A percentile compares a stretch with the other conserved stretches of the same genome.
These are phyloP conservation scores for Liriodendron chinense DNA, from an alignment of 164 flowering plant species.

Conservation along the genomic window DNA sequence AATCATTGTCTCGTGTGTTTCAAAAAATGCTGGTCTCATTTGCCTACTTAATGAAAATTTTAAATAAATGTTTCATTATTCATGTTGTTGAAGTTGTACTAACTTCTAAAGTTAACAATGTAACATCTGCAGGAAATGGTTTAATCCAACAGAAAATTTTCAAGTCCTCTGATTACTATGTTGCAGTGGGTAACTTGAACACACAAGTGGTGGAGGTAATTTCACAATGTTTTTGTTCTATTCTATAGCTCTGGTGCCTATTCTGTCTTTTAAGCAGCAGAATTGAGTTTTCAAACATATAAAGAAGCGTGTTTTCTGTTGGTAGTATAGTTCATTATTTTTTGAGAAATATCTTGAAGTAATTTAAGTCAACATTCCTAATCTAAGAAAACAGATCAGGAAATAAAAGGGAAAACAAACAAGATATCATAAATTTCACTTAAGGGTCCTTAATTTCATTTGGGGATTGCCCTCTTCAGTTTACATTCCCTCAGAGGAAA, in stretches of 20 bases:
- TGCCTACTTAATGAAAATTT: background rate
- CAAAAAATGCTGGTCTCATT: background rate
- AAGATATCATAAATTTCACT: too few species aligned
- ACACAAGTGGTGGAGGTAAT: conserved; percentile 51
- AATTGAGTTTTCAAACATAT: background rate
- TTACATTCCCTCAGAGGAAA: too few species aligned
- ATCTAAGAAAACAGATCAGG: too few species aligned
- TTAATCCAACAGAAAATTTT: conserved; percentile 43
- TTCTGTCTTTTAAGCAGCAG: too few species aligned
- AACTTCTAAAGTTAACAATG: background rate
- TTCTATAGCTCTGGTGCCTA: too few species aligned
- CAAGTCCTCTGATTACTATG: conserved; percentile 47
- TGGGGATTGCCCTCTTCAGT: too few species aligned
- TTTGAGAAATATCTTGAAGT: too few species aligned
- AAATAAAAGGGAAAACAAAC: too few species aligned
- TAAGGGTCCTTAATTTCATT: too few species aligned
- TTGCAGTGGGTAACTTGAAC: conserved; percentile 65
- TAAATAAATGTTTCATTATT: too few species aligned
- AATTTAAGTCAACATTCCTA: too few species aligned
- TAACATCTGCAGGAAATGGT: conserved; percentile 52
- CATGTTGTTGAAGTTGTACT: background rate
- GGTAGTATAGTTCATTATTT: background rate
- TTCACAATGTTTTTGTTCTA: background rate
- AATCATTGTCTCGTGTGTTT: conserved; percentile 7
- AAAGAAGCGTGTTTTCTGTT: background rate